Evolutionary conservation across 306 rosid species (phyloP), one percentile per base, ranked within the genome.

Genomic region (Comarum palustre): DNA sequence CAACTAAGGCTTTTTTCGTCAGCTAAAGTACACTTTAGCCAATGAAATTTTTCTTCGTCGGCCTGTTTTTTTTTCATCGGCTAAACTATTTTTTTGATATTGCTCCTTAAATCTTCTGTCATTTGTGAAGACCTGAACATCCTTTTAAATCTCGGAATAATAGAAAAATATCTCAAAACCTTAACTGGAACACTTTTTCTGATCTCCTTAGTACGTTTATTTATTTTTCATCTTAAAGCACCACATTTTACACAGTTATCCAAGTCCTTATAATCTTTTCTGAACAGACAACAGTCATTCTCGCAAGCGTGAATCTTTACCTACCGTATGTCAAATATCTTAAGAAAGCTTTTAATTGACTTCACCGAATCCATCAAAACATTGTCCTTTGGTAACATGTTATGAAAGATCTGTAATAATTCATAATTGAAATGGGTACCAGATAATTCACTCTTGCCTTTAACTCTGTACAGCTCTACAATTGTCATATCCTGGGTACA

Each of bases 161-260:
- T 41, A 8, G 45, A 27, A 41, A 65, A 38, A 38, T 67, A 67
- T 24, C 41, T 20, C 12, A 66, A 31, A 3, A 64, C 68, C 39
- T 64, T 64, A 4, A 42, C 48, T 19, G 29, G 68, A 38, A 62
- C 25, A 6, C 68, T 48, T 10, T n/a, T 3, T 4, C 1, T 62
- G 3, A 34, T n/a, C 25, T 36, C 43, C 3, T 67, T 43, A 4
- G 36, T 67, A 5, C 4, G 54, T 17, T 22, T 17, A 2, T 69
- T 20, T 15, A 6, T 22, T 10, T 69, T 69, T 43, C 45, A 69
- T 69, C 73, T 48, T 8, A 46, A 69, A 69, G 29, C 4, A 6
- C 45, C 61, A 69, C 73, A 69, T 69, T 69, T 69, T 31, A 29
- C 42, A 16, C 73, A 68, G 5, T 31, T 20, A 4, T 54, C 34